A percentile compares a stretch with the other conserved stretches of the same genome.
Evolutionary conservation across 495 filamentous ascomycete genomes (phyloP).

Genomic region (Hyaloscypha bicolor): DNA sequence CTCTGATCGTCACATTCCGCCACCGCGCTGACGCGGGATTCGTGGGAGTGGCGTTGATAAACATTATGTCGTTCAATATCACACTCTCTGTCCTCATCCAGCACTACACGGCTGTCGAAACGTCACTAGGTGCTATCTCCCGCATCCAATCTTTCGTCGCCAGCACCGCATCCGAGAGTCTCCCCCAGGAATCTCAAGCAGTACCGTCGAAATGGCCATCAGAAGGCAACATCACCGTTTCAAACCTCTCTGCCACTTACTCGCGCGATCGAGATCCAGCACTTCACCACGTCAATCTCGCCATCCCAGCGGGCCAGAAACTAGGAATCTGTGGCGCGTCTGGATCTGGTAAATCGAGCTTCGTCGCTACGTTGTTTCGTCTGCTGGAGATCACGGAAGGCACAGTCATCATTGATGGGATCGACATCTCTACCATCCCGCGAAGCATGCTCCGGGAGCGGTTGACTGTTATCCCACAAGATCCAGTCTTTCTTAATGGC

Average conservation of each 20-base stretch:
- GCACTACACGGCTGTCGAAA: slow-evolving; percentile 52
- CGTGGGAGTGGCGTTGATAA: slow-evolving; percentile 57
- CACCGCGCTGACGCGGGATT: slow-evolving; percentile 43
- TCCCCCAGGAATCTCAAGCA: slow-evolving; percentile 12
- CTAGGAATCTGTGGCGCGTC: slow-evolving; percentile 48
- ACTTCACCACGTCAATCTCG: slow-evolving; percentile 17
- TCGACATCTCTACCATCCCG: slow-evolving; percentile 40
- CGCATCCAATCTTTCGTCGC: slow-evolving; percentile 43
- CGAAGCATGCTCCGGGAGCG: slow-evolving; percentile 32
- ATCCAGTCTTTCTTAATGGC: slow-evolving; percentile 48
- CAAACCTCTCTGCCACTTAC: slow-evolving; percentile 34
- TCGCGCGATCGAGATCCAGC: slow-evolving; percentile 7
- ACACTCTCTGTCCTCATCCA: slow-evolving; percentile 1
- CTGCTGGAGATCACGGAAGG: slow-evolving; percentile 40
- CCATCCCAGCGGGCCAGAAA: slow-evolving; percentile 38
- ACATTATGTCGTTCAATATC: slow-evolving; percentile 38
- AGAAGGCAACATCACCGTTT: slow-evolving; percentile 34
- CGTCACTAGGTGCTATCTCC: slow-evolving; percentile 52
- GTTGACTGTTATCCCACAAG: slow-evolving; percentile 48
- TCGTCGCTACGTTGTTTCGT: slow-evolving; percentile 41
- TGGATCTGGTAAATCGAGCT: slow-evolving; percentile 47
- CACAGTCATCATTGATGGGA: slow-evolving; percentile 46
- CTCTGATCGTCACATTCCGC: slow-evolving; percentile 37
- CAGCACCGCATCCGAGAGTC: slow-evolving; percentile 37
- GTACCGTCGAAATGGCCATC: slow-evolving; percentile 38